Percentiles rank a stretch among this genome's conserved stretches.
These are phyloP conservation scores for Hygrophila difformis DNA, from an alignment of 257 asterid genomes.

Conservation along the genomic window DNA sequence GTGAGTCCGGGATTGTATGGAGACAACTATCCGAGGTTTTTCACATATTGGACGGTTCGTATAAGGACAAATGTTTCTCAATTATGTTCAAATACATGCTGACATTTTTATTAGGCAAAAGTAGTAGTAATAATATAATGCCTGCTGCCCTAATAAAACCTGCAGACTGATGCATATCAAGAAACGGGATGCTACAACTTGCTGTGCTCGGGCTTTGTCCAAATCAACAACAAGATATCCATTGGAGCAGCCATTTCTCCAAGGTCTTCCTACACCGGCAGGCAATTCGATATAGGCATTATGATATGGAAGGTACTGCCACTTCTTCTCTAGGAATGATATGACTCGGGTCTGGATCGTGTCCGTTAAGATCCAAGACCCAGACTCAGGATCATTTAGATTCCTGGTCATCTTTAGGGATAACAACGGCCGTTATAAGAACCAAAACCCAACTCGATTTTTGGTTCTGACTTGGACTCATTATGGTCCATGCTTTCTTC, in stretches of 20 bases:
- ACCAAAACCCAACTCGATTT: too few species aligned
- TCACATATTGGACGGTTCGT: conserved; percentile 90
- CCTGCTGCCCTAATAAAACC: neutral
- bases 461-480: too few species aligned
- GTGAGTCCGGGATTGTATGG: conserved; percentile 83
- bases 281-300: conserved; percentile 76
- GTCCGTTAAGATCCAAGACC: too few species aligned
- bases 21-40: conserved; percentile 80
- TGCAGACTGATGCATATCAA: conserved; percentile 89
- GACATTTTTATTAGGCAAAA: too few species aligned
- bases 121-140: neutral
- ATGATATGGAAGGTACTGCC: conserved; percentile 81
- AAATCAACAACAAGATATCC: conserved; percentile 74
- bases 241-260: conserved; percentile 97
- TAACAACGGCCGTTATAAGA: too few species aligned
- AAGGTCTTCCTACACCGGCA: conserved; percentile 49
- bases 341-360: too few species aligned
- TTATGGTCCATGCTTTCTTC: too few species aligned
- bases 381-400: too few species aligned
- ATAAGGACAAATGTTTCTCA: neutral
- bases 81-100: too few species aligned
- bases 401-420: too few species aligned
- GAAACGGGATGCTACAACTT: conserved; percentile 25
- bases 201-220: conserved; percentile 82
- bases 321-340: too few species aligned